These are phyloP conservation scores for Potentilla sterilis DNA, from an alignment of 306 rosid species.

Conservation along the genomic window DNA sequence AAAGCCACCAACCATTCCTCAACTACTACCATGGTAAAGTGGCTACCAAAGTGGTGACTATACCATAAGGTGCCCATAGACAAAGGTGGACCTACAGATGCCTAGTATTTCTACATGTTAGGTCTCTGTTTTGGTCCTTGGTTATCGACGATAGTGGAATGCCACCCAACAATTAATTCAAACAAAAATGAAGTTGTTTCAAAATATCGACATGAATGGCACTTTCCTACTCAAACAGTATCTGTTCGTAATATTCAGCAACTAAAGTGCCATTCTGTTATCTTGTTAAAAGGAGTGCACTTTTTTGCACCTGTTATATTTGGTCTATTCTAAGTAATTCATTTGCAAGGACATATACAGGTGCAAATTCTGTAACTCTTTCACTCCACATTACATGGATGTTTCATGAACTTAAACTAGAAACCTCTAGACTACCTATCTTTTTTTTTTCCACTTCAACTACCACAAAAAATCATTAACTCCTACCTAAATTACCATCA, in stretches of 20 bases:
- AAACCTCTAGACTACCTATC: neutral
- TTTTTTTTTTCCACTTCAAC: neutral
- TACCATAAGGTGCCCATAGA: neutral
- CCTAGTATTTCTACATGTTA: neutral
- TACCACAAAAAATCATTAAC: neutral
- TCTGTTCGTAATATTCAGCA: neutral
- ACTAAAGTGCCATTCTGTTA: neutral
- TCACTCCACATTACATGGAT: neutral
- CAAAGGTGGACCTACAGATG: neutral
- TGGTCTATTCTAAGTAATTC: neutral
- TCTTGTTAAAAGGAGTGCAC: neutral
- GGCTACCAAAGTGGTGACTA: neutral
- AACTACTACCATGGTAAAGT: neutral
- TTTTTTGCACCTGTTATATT: neutral
- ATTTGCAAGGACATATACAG: neutral
- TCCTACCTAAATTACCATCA: neutral
- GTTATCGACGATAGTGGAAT: too few relatives aligned
- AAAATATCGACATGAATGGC: neutral
- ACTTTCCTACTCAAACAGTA: neutral
- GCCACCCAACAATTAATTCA: too few relatives aligned
- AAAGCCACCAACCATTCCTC: neutral
- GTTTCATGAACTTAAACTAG: neutral
- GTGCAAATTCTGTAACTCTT: neutral
- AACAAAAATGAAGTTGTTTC: too few relatives aligned
- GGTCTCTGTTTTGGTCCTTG: neutral